Percentiles rank a stretch among this genome's conserved stretches.
Conservation (phyloP, 164 flowering plant species). For the Dillenia suffruticosa region DNA sequence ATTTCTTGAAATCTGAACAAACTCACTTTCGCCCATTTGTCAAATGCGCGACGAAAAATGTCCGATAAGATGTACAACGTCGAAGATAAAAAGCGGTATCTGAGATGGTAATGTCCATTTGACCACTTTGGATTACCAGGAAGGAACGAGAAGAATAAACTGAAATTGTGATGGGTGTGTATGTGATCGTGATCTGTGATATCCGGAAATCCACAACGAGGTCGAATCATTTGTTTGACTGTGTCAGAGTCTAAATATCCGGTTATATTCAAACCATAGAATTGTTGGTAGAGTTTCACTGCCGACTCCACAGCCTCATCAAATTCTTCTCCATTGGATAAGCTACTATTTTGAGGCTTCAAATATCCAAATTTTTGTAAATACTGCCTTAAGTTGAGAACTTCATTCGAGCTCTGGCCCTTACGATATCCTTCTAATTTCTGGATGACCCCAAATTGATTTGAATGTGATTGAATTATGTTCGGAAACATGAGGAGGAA, state of each 20-base stretch:
- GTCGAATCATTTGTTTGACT: slow-evolving; percentile 12
- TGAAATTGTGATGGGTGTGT: too few relatives aligned
- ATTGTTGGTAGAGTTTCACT: slow-evolving; percentile 16
- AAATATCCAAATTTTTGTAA: too few relatives aligned
- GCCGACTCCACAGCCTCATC: slow-evolving; percentile 10
- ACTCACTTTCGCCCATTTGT: slow-evolving; percentile 57
- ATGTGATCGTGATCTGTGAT: slow-evolving; percentile 11
- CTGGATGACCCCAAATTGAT: too few relatives aligned
- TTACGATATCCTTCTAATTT: too few relatives aligned
- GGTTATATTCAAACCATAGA: slow-evolving; percentile 19
- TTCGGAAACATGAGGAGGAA: too few relatives aligned
- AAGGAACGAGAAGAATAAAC: too few relatives aligned
- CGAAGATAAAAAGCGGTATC: too few relatives aligned
- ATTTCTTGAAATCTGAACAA: slow-evolving; percentile 45
- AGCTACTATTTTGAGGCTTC: neutral
- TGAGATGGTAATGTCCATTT: too few relatives aligned
- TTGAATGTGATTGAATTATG: too few relatives aligned
- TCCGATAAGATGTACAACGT: neutral
- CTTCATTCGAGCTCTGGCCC: too few relatives aligned
- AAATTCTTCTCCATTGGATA: slow-evolving; percentile 9
- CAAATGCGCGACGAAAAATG: slow-evolving; percentile 47
- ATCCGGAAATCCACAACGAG: slow-evolving; percentile 22
- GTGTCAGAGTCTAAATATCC: slow-evolving; percentile 17
- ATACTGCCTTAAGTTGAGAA: too few relatives aligned
- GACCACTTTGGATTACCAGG: too few relatives aligned